A percentile compares a stretch with the other conserved stretches of the same genome.
phyloP scores from a whole-genome alignment of 495 filamentous ascomycete species.

The Stereocaulon alpinum region DNA sequence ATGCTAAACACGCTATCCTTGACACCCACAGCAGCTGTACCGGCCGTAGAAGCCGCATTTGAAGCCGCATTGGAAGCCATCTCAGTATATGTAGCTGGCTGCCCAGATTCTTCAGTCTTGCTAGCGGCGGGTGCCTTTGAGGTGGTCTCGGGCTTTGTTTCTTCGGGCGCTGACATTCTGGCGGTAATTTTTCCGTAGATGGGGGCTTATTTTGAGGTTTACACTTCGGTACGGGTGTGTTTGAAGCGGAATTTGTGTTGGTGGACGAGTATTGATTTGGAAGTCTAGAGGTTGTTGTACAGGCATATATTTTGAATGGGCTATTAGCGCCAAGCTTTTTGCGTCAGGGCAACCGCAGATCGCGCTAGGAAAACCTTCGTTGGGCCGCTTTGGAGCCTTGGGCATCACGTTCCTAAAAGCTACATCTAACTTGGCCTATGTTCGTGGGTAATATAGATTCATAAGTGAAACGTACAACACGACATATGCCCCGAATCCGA shows the following conservation, averaged over 20 bases:
- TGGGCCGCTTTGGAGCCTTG: neutral
- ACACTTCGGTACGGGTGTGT: neutral
- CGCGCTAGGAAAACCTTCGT: neutral
- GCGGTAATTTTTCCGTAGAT: constrained; percentile 24
- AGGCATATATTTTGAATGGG: neutral
- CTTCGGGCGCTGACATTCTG: constrained; percentile 3
- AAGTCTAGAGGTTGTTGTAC: neutral
- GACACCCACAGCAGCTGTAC: constrained; percentile 41
- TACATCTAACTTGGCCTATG: no score
- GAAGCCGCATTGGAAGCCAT: constrained; percentile 24
- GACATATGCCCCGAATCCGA: neutral
- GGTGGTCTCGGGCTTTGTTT: constrained; percentile 27
- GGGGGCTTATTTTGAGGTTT: constrained; percentile 20
- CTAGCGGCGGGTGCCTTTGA: constrained; percentile 33
- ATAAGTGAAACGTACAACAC: constrained; percentile 8
- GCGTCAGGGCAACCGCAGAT: constrained; percentile 1
- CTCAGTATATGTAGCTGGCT: constrained; percentile 30
- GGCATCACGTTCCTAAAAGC: neutral
- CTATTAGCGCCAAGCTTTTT: constrained; percentile 8
- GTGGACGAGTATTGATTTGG: neutral
- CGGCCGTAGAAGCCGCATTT: constrained; percentile 38
- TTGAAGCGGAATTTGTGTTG: neutral
- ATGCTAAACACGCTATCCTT: constrained; percentile 83
- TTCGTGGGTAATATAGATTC: constrained; percentile 3
- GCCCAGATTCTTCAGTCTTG: constrained; percentile 32